Conservation (phyloP, 805 yeast genomes). For the Ogataea trehalophila region DNA sequence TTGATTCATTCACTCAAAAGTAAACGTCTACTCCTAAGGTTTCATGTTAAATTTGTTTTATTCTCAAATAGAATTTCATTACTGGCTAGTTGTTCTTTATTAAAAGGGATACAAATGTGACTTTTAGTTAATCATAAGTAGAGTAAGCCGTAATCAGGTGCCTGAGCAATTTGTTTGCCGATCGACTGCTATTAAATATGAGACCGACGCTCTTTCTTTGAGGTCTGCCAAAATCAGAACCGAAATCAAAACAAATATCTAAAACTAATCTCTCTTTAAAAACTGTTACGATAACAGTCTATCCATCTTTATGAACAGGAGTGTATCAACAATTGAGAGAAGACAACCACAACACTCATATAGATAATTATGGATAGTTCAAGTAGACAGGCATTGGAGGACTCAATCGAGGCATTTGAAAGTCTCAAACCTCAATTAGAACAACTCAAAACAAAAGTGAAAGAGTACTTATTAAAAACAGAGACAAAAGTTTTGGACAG, state of each 20-base stretch:
- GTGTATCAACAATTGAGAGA: too few relatives aligned
- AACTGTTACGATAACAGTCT: too few relatives aligned
- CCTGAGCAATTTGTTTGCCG: background rate
- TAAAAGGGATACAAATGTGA: background rate
- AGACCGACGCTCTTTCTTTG: background rate
- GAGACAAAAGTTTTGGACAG: slow-evolving; percentile 18
- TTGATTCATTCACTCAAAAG: too few relatives aligned
- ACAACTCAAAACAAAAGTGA: slow-evolving; percentile 13
- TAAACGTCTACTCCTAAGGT: too few relatives aligned
- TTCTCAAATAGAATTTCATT: too few relatives aligned
- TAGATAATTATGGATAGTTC: background rate
- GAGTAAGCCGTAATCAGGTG: background rate
- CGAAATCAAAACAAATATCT: background rate
- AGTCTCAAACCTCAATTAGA: slow-evolving; percentile 20
- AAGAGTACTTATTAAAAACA: slow-evolving; percentile 10
- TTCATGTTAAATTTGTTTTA: too few relatives aligned
- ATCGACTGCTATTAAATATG: background rate
- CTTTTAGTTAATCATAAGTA: background rate
- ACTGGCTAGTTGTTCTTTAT: too few relatives aligned
- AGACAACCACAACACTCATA: background rate
- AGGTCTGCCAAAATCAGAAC: too few relatives aligned
- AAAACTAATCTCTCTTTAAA: too few relatives aligned
- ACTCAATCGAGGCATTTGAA: slow-evolving; percentile 20
- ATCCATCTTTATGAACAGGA: too few relatives aligned
- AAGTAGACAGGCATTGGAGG: slow-evolving; percentile 6